phyloP scores from a whole-genome alignment of 2,329 filamentous ascomycete genomes.

The Hymenoscyphus albidus region DNA sequence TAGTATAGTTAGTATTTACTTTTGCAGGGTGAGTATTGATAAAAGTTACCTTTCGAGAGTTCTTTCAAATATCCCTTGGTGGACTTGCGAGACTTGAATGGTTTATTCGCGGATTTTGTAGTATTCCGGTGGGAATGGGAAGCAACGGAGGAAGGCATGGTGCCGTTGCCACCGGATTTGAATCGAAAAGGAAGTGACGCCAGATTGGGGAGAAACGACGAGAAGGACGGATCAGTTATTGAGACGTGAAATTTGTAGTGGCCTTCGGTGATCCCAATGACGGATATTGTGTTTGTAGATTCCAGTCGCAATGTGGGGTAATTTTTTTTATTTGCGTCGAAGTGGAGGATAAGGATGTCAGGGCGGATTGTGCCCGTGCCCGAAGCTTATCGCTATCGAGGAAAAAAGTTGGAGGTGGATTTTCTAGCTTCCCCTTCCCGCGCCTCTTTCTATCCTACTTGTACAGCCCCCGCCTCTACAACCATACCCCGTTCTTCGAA shows the following conservation, averaged over 20 bases:
- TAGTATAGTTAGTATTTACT: not conserved
- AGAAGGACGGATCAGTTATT: not conserved
- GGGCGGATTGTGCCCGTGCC: too few species aligned
- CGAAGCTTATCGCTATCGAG: constrained; percentile 2
- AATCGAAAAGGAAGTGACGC: constrained; percentile 78
- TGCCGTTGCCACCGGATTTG: constrained; percentile 70
- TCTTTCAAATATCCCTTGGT: constrained; percentile 86
- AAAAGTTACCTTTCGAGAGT: constrained; percentile 67
- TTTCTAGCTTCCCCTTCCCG: not conserved
- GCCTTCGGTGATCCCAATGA: not conserved
- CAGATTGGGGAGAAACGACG: constrained; percentile 43
- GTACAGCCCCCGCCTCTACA: too few species aligned
- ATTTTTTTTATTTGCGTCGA: not conserved
- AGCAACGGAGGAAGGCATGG: constrained; percentile 67
- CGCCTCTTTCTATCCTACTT: not conserved
- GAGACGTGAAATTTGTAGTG: not conserved
- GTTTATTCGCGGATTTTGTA: constrained; percentile 82
- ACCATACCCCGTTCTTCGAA: not conserved
- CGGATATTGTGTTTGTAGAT: too few species aligned
- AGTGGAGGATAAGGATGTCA: too few species aligned
- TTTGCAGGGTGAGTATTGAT: not conserved
- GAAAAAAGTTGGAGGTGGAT: constrained; percentile 3
- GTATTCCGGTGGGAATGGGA: constrained; percentile 81
- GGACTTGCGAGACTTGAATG: constrained; percentile 88
- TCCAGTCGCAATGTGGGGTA: not conserved